Conservation (phyloP, 73 alveolate species). For the Uronychia setigera region DNA sequence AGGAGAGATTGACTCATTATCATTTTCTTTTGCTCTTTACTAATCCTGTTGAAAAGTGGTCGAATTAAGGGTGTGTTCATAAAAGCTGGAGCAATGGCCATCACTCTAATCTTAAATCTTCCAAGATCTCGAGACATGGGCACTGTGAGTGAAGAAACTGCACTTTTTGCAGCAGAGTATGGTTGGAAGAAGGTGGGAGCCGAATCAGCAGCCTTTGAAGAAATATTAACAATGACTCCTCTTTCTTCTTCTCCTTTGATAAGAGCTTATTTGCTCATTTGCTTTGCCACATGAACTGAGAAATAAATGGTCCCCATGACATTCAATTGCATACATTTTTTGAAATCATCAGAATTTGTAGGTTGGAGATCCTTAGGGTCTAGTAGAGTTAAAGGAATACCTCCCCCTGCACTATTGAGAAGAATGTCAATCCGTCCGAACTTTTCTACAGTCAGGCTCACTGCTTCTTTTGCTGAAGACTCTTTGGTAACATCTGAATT, state of each 20-base stretch:
- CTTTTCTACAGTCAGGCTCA: conserved; percentile 60
- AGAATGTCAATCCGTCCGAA: conserved; percentile 79
- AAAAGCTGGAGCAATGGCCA: conserved; percentile 90
- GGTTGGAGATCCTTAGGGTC: conserved; percentile 16
- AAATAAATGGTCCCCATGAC: conserved; percentile 86
- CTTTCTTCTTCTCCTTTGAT: conserved; percentile 67
- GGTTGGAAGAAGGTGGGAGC: conserved; percentile 85
- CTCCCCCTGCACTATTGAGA: conserved; percentile 90
- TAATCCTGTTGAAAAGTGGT: too few species aligned
- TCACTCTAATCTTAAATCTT: conserved; percentile 83
- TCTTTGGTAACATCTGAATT: conserved; percentile 78
- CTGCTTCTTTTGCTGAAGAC: conserved; percentile 61
- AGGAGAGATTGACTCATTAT: too few species aligned
- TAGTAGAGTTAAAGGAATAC: conserved; percentile 55
- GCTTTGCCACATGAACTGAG: conserved; percentile 74
- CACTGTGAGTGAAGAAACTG: conserved; percentile 85
- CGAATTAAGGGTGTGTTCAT: conserved; percentile 87
- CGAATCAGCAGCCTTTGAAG: conserved; percentile 87
- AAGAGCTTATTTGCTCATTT: conserved; percentile 68
- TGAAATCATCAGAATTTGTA: conserved; percentile 24
- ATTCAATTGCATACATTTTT: conserved; percentile 71
- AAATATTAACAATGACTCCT: conserved; percentile 89
- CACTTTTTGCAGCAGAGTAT: conserved; percentile 91
- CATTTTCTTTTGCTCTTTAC: too few species aligned
- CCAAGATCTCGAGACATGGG: conserved; percentile 97